phyloP scores from a whole-genome alignment of 2,329 filamentous ascomycete species.

The Diaporthe batatas region DNA sequence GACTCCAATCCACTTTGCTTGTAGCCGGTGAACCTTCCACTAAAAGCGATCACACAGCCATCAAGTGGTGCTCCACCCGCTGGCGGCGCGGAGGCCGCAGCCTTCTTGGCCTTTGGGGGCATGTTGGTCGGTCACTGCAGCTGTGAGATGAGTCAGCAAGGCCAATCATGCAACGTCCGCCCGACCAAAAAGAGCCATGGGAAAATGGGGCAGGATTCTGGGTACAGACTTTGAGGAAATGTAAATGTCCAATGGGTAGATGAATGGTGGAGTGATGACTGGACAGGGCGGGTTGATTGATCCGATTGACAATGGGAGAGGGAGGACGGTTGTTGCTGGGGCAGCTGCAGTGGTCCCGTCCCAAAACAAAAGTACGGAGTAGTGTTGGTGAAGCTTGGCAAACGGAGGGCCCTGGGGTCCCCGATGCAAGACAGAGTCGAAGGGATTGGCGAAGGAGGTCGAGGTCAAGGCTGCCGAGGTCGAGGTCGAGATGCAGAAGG shows the following conservation, averaged over 20 bases:
- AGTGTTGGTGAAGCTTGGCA: neutral
- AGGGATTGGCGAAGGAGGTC: neutral
- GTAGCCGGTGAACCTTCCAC: slow-evolving; percentile 69
- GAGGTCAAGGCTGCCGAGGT: neutral
- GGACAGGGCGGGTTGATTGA: neutral
- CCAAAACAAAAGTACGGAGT: neutral
- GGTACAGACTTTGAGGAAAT: neutral
- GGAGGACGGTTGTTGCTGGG: neutral
- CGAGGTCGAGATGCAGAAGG: neutral
- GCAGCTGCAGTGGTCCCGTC: neutral
- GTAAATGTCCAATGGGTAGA: neutral
- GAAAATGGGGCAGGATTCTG: neutral
- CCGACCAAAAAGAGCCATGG: no score
- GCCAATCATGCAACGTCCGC: neutral
- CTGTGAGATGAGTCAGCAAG: neutral
- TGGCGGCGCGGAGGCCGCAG: slow-evolving; percentile 43
- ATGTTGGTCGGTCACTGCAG: slow-evolving; percentile 2
- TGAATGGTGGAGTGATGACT: neutral
- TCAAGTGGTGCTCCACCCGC: slow-evolving; percentile 53
- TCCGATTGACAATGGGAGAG: neutral
- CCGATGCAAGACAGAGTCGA: neutral
- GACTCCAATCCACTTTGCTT: slow-evolving; percentile 65
- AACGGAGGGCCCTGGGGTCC: neutral
- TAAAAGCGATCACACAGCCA: slow-evolving; percentile 67
- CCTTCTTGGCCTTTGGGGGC: slow-evolving; percentile 37